Evolutionary conservation across 2,329 filamentous ascomycete species (phyloP), one percentile per base, ranked within the genome.

Genomic region (Pezicula neosporulosa): DNA sequence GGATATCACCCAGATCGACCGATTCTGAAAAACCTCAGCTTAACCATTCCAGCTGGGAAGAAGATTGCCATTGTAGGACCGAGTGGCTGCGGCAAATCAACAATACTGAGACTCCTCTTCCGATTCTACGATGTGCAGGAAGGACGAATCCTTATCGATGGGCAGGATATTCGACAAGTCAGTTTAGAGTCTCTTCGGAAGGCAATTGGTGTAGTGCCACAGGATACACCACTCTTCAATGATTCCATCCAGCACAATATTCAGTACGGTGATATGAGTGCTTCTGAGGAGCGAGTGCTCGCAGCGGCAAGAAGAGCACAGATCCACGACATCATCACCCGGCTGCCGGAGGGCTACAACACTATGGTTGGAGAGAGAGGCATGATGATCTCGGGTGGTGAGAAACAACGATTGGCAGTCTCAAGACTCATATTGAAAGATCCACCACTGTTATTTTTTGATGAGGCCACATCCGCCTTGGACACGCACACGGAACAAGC

Each of bases 191-290:
- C 89, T 35, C 75, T 99, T 27, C 85, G 94, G 6, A 83, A 82
- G 57, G 81, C 88, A 2, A 97, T 99, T 57, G 94, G 94, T 19
- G 93, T 99, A 15, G 94, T 99, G 1, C 94, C 94, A 0, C 95
- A 99, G 68, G 94, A 99, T 62, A 97, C 94, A 0, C 92, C 94
- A 0, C 77, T 99, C 1, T 99, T 99, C 77, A 99, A 99, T 68
- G 91, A 96, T 65, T 94, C 91, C 0, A 93, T 99, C 52, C 87
- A 89, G 66, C 90, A 97, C 69, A 99, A 99, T 67, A 96, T 99
- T 63, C 87, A 85, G 56, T 99, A 99, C 68, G 94, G 94, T 47
- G 82, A 88, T 59, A 81, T 97, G 56, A 82, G 84, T 44, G 92
- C 93, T 0, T 78, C 85, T 0, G 75, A 80, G 9, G 89, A 90